Conservation (phyloP, 2,329 filamentous ascomycete species). For the Epichloe hybrida region DNA sequence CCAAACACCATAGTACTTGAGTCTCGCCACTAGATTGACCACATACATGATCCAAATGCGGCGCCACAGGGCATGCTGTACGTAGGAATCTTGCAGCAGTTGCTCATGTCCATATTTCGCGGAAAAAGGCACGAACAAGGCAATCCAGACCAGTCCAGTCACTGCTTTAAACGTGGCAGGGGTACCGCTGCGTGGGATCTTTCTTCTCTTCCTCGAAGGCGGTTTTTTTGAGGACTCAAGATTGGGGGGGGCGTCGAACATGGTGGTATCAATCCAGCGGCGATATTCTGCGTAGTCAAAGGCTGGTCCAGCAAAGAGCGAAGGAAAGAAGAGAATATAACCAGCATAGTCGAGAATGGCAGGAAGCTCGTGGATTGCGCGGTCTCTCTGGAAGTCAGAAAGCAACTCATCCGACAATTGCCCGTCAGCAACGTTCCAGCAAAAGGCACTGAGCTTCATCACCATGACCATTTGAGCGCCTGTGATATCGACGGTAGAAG, state of each 20-base stretch:
- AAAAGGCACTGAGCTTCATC: constrained; percentile 95
- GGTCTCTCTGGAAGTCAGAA: constrained; percentile 76
- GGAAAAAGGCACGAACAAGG: constrained; percentile 61
- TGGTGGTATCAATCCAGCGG: constrained; percentile 82
- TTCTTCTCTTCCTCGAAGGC: constrained; percentile 75
- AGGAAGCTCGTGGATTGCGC: constrained; percentile 64
- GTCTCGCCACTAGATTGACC: constrained; percentile 65
- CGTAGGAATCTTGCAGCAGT: constrained; percentile 52
- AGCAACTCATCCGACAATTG: constrained; percentile 64
- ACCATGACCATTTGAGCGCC: constrained; percentile 95
- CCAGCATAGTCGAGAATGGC: constrained; percentile 67
- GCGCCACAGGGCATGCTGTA: constrained; percentile 53
- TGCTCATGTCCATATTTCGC: constrained; percentile 50
- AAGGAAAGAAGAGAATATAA: constrained; percentile 92
- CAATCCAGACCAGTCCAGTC: constrained; percentile 65
- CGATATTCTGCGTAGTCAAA: constrained; percentile 93
- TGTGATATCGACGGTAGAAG: constrained; percentile 69
- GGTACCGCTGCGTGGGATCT: constrained; percentile 79
- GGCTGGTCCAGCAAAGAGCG: constrained; percentile 75
- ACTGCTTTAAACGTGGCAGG: constrained; percentile 68
- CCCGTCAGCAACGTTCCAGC: constrained; percentile 96
- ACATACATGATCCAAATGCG: constrained; percentile 73
- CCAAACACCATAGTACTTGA: constrained; percentile 98
- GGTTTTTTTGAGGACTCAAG: constrained; percentile 78
- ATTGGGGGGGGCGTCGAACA: constrained; percentile 76